Evolutionary conservation across 352 stramenopile genomes (phyloP), one percentile per base, ranked within the genome.

Genomic region (Globisporangium ultimum): DNA sequence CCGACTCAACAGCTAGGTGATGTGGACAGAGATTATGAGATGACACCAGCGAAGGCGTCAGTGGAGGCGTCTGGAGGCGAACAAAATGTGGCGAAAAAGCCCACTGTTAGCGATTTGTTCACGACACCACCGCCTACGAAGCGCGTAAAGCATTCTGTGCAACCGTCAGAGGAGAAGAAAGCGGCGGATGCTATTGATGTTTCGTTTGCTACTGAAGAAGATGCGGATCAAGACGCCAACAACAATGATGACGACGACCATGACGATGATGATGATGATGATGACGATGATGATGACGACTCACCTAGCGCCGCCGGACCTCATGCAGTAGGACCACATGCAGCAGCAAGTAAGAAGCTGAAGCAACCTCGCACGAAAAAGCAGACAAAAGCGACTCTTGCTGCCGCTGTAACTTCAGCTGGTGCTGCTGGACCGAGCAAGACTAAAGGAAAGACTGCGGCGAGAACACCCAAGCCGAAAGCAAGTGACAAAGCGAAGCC

Each of bases 51-150:
- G 20, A 32, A 34, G 36, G 40, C 14, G 55, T 38, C n/a, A 38
- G 17, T 40, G 54, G 15, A 15, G 24, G 48, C 6, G 21, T 28
- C 11, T 41, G 38, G 41, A 41, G n/a, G 15, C 52, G 24, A 49
- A n/a, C 17, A 47, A 8, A 50, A 41, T n/a, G 32, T 17, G 10
- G 28, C 17, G 20, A 20, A 24, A 18, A 50, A 53, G 12, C 32
- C 21, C 24, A 36, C 54, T 24, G 41, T 61, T 20, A 11, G 41
- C 11, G 46, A 63, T 50, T 17, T 67, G 20, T 60, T 64, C 13
- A 58, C 48, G 3, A 67, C 61, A 40, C 61, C 61, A 22, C 57
- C 61, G 4, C 61, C 61, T 7, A 20, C 51, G 10, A 65, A 68
- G 48, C 49, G 49, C 14, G 18, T n/a, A 14, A 59, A 55, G 21